Base-by-base conservation (phyloP, 805 yeast genomes). In the Myxozyma sirexii region DNA sequence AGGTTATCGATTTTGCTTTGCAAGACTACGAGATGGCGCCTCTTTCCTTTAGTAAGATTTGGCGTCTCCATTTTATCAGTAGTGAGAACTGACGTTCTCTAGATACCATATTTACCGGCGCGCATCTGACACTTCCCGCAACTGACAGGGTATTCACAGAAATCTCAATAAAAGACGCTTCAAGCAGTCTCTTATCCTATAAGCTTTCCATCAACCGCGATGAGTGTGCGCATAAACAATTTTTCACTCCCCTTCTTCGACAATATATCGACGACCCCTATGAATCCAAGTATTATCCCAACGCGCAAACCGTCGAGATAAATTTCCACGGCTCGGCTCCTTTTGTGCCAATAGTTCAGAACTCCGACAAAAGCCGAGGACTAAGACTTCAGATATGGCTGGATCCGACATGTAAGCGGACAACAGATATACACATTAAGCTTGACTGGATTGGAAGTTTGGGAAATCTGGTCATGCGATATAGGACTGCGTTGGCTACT, bases 281-380 rank as follows among this genome's bases (percentile, higher is more conserved):
- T 66, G 97, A 92, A 70, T 80, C 90, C 0, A 90, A 90, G 73
- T 92, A 93, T 91, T 88, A 85, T 67, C 73, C 87, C 7, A 79
- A 85, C 56, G 60, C 53, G 10, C n/a, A 33, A 8, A 70, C 75
- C 3, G 71, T 76, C 59, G 76, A 68, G 60, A 71, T 78, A 39
- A 75, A 75, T 52, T 73, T 78, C 39, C 93, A 88, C 69, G 87
- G 88, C 29, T 79, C 83, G 24, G 84, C 94, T 0, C 93, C 92
- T 1, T 87, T 75, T 68, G 80, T 84, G 1, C 91, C 94, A 10
- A 29, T 50, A 19, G 23, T 24, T 7, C 24, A 17, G n/a, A 56
- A 66, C 50, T 38, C 27, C 5, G 60, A 64, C 23, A n/a, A 10
- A 4, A 56, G 66, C 50, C 47, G 38, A 7, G 60, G 63, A 17